A percentile compares a stretch with the other conserved stretches of the same genome.
These are phyloP conservation scores for Rhodocollybia butyracea DNA, from an alignment of 768 basidiomycete species.

Conservation along the genomic window DNA sequence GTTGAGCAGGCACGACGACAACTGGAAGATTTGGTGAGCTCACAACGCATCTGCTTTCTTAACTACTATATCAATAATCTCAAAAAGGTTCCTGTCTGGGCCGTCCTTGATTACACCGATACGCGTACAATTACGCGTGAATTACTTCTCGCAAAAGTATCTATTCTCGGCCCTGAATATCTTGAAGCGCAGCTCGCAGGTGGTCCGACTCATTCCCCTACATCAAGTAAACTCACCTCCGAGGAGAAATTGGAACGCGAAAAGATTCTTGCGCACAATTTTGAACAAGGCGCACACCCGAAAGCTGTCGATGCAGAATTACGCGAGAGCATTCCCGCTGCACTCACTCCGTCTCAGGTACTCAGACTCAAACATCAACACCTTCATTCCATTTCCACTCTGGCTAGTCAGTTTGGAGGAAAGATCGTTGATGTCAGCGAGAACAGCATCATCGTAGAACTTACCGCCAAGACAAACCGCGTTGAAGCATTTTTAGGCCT, in stretches of 20 bases:
- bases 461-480: conserved; percentile 87
- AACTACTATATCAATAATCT: neutral
- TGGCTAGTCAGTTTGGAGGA: conserved; percentile 87
- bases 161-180: conserved; percentile 96
- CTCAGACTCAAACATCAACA: conserved; percentile 89
- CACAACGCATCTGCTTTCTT: neutral
- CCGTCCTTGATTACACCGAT: conserved; percentile 95
- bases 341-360: conserved; percentile 78
- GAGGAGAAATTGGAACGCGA: conserved; percentile 65
- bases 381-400: conserved; percentile 79
- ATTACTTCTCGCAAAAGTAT: conserved; percentile 92
- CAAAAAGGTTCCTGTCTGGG: conserved; percentile 94
- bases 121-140: conserved; percentile 91
- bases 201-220: conserved; percentile 80
- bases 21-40: conserved; percentile 89
- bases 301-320: conserved; percentile 20
- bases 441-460: conserved; percentile 91
- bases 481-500: conserved; percentile 92
- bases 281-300: conserved; percentile 57
- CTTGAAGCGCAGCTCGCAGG: conserved; percentile 87
- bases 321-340: conserved; percentile 22
- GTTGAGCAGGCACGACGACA: conserved; percentile 96
- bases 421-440: conserved; percentile 94
- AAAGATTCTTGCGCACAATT: conserved; percentile 67
- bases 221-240: conserved; percentile 16